A percentile compares a stretch with the other conserved stretches of the same genome.
These are phyloP conservation scores for Gardenia jasminoides DNA, from an alignment of 257 asterid genomes.

Conservation along the genomic window DNA sequence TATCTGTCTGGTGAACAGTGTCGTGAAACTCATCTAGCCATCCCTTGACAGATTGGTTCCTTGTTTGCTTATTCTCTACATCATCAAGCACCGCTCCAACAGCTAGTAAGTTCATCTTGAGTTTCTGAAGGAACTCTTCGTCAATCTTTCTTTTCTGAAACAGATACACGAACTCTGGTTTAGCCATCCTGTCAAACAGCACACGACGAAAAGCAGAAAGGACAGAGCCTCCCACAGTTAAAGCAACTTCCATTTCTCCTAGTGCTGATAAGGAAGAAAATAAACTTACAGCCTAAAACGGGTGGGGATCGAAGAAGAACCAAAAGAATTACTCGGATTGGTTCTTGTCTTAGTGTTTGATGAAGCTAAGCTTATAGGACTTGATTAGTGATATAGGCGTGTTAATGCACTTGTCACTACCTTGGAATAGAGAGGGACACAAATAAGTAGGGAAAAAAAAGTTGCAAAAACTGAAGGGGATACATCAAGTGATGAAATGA, in stretches of 20 bases:
- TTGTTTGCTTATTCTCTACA: constrained; percentile 23
- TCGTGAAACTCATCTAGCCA: constrained; percentile 18
- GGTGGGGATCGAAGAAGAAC: no score
- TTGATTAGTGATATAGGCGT: no score
- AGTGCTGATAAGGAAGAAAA: neutral
- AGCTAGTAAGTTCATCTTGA: neutral
- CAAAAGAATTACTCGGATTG: no score
- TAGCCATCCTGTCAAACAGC: constrained; percentile 10
- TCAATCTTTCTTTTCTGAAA: neutral
- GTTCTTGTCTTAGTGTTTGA: no score
- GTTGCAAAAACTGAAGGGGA: no score
- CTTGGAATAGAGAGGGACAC: no score
- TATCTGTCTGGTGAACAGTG: constrained; percentile 12
- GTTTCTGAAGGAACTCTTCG: neutral
- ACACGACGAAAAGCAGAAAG: neutral
- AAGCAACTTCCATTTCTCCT: neutral
- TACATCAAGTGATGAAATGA: no score
- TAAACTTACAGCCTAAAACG: neutral
- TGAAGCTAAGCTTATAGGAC: no score
- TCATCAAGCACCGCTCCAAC: constrained; percentile 20
- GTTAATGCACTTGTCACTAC: no score
- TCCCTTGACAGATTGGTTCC: neutral
- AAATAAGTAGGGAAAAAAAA: no score
- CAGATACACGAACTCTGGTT: neutral
- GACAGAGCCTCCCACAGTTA: constrained; percentile 7